Percentiles rank a stretch among this genome's conserved stretches.
Evolutionary conservation across 805 yeast species (phyloP).

Genomic region (Vanderwaltozyma polyspora): DNA sequence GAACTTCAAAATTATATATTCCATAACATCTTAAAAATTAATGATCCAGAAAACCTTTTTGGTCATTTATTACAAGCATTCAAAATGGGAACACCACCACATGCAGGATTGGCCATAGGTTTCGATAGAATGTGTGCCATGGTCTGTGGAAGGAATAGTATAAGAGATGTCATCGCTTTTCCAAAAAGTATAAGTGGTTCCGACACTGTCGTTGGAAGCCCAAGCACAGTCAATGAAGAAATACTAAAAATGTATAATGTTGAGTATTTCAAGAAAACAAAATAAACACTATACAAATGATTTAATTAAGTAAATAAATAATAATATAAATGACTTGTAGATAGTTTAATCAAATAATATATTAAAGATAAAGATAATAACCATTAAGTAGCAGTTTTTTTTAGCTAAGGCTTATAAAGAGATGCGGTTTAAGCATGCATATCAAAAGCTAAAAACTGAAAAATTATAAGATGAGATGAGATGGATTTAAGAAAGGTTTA

Average conservation of each 20-base stretch:
- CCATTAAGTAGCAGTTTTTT: too few species aligned
- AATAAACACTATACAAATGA: not conserved
- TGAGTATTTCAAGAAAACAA: not conserved
- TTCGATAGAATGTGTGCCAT: constrained; percentile 89
- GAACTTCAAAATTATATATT: constrained; percentile 65
- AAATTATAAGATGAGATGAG: not conserved
- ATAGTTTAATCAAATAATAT: too few species aligned
- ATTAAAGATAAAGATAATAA: too few species aligned
- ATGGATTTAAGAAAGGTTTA: not conserved
- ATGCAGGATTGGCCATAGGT: constrained; percentile 94
- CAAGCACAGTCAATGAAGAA: constrained; percentile 46
- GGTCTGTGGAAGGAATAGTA: constrained; percentile 64
- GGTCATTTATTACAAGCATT: constrained; percentile 80
- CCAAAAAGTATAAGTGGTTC: constrained; percentile 86
- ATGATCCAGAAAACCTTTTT: constrained; percentile 51
- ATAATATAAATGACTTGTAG: not conserved
- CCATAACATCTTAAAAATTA: constrained; percentile 48
- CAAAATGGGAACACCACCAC: constrained; percentile 93
- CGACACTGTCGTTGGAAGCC: constrained; percentile 82
- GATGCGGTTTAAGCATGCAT: too few species aligned
- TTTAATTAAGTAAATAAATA: not conserved
- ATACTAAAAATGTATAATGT: constrained; percentile 44
- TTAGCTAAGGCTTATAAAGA: too few species aligned
- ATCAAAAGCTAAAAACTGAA: too few species aligned
- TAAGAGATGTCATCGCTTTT: constrained; percentile 89